Percentiles rank a stretch among this genome's conserved stretches.
Conservation (phyloP, 352 stramenopile species). For the Phytophthora kernoviae region DNA sequence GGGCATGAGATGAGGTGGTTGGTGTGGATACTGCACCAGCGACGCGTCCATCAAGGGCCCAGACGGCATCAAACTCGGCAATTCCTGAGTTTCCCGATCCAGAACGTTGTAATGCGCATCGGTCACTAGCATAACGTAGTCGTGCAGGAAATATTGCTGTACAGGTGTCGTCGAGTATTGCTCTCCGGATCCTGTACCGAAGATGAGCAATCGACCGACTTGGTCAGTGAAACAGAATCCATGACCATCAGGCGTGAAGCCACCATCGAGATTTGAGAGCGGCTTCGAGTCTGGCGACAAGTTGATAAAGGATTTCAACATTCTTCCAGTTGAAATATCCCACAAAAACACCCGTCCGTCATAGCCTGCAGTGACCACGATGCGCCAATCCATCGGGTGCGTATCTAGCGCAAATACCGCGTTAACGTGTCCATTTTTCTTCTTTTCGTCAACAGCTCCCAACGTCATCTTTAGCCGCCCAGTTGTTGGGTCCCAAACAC, state of each 20-base stretch:
- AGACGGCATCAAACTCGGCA: conserved; percentile 86
- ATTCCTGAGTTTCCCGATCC: conserved; percentile 85
- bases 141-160: conserved; percentile 90
- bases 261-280: conserved; percentile 75
- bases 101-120: conserved; percentile 90
- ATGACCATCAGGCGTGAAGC: conserved; percentile 69
- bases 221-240: conserved; percentile 85
- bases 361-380: conserved; percentile 84
- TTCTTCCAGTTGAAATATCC: conserved; percentile 74
- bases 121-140: conserved; percentile 89
- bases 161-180: conserved; percentile 62
- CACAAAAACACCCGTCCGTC: conserved; percentile 85
- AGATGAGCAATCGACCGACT: conserved; percentile 79
- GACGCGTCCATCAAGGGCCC: conserved; percentile 81
- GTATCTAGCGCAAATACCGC: conserved; percentile 78
- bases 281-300: conserved; percentile 59
- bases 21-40: conserved; percentile 70
- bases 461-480: conserved; percentile 67
- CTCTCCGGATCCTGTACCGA: conserved; percentile 76
- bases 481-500: conserved; percentile 63
- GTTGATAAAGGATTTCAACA: conserved; percentile 71
- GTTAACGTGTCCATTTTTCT: conserved; percentile 76
- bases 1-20: conserved; percentile 67
- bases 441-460: conserved; percentile 57
- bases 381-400: conserved; percentile 74